phyloP scores from a whole-genome alignment of 169 alveolate species.

The Plasmodium knowlesi region DNA sequence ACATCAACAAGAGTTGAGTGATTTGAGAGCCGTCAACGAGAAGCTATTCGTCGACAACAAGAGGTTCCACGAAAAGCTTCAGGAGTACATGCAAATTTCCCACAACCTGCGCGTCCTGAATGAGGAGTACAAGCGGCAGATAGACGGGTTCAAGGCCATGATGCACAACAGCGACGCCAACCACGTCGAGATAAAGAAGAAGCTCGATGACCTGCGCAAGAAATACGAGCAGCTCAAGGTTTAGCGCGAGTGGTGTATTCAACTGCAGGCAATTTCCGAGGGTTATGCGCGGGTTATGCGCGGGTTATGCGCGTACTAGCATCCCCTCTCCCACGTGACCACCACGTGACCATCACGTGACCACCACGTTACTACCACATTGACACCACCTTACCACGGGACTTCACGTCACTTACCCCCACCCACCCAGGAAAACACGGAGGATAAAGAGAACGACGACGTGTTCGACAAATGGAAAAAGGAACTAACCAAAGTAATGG shows the following conservation, averaged over 20 bases:
- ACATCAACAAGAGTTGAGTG: not conserved
- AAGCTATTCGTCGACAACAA: constrained; percentile 38
- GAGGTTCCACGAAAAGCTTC: constrained; percentile 13
- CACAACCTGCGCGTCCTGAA: not conserved
- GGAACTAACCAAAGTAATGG: constrained; percentile 30
- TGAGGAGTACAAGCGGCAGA: constrained; percentile 29
- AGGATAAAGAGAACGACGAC: constrained; percentile 35
- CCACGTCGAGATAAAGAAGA: constrained; percentile 14
- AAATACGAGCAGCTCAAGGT: constrained; percentile 56
- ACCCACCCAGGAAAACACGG: constrained; percentile 14
- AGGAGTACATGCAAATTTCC: constrained; percentile 18
- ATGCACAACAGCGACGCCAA: constrained; percentile 21
- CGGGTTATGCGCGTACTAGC: not conserved
- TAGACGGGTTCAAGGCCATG: constrained; percentile 21
- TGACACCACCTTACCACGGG: not conserved
- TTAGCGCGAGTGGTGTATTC: not conserved
- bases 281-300: not conserved
- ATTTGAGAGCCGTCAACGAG: constrained; percentile 12
- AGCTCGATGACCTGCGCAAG: constrained; percentile 27
- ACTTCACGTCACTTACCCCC: not conserved
- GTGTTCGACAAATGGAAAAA: constrained; percentile 28
- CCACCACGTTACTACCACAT: not conserved
- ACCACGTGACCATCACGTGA: not conserved
- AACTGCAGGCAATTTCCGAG: not conserved
- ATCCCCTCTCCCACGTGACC: not conserved